Evolutionary conservation across 352 stramenopile species (phyloP), one percentile per base, ranked within the genome.

Genomic region (Pythium volutum): DNA sequence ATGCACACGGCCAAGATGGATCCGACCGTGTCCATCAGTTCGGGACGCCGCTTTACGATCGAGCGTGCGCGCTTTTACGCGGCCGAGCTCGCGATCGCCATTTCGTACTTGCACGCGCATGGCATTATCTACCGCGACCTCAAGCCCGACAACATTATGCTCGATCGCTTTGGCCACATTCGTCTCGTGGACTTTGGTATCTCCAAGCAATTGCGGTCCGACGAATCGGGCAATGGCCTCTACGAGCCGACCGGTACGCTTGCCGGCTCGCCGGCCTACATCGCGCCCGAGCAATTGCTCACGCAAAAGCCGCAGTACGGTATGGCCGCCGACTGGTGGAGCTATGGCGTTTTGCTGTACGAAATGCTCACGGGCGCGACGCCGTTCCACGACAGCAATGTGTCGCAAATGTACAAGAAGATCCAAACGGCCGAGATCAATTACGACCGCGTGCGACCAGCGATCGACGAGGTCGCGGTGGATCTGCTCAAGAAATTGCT

Each of bases 181-280:
- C 83, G 84, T 5, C 69, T 96, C n/a, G 86, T 94, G 39, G 88
- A 96, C 63, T 96, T 96, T 57, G 88, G 88, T 33, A 92, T 96
- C 46, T 96, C 85, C 18, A 96, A 96, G 71, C 81, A 94, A 54
- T 67, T 95, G 22, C 75, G 67, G 16, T 67, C 64, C 11, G 53
- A 66, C 7, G 67, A 60, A 5, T 54, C 46, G 3, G 51, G 34
- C 18, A 71, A 63, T 51, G 71, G 79, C 33, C 69, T 85, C 46
- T 91, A 84, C 23, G 78, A 83, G 8, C 69, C 76, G 20, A 89
- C 86, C 5, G 75, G 84, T 26, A 93, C 86, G 18, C 60, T 95
- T 1, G 86, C 84, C 1, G 86, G 86, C 12, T 95, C 86, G 27
- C 86, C 86, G 31, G 86, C 84, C 22, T 95, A 95, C 62, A 95